phyloP scores from a whole-genome alignment of 495 filamentous ascomycete species.

The Aspergillus bridgeri region DNA sequence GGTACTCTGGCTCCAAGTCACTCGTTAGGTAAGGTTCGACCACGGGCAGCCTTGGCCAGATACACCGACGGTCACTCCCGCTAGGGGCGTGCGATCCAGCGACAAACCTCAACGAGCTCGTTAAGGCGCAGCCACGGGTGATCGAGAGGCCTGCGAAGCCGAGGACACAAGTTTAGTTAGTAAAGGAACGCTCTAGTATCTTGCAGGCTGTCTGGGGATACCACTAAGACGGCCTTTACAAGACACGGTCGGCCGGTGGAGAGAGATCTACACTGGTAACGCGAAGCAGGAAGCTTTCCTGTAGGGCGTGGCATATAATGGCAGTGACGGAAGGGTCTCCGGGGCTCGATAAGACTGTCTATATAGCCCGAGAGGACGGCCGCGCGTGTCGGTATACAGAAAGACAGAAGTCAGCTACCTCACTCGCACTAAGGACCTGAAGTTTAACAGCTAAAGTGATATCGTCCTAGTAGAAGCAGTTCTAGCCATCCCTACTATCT shows the following conservation, averaged over 20 bases:
- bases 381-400: not conserved
- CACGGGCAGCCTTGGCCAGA: not conserved
- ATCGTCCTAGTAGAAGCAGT: not conserved
- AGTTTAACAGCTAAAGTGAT: not conserved
- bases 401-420: not conserved
- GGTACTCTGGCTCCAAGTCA: not conserved
- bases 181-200: not conserved
- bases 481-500: not conserved
- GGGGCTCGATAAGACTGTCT: not conserved
- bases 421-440: not conserved
- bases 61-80: not conserved
- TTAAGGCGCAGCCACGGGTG: not conserved
- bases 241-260: not conserved
- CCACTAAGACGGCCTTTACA: not conserved
- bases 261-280: not conserved
- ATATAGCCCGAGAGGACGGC: constrained; percentile 1
- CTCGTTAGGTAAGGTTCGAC: constrained; percentile 2
- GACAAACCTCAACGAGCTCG: not conserved
- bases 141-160: not conserved
- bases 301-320: constrained; percentile 1
- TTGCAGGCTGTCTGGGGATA: not conserved
- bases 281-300: not conserved
- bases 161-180: constrained; percentile 1
- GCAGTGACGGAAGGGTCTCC: not conserved
- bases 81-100: not conserved